These are phyloP conservation scores for Achaetomium macrosporum DNA, from an alignment of 2,329 filamentous ascomycete genomes.

Conservation along the genomic window DNA sequence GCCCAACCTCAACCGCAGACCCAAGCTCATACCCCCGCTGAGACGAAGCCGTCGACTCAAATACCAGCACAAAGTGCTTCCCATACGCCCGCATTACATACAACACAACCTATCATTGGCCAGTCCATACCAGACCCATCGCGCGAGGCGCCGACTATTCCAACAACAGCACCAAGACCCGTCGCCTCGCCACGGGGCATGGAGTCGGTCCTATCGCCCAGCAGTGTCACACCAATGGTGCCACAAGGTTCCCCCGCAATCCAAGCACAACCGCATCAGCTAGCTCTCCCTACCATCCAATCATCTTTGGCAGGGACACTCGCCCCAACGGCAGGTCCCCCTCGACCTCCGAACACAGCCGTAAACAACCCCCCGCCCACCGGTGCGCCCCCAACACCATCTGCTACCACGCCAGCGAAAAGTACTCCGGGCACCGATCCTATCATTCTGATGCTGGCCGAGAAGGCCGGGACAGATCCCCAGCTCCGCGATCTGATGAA, in stretches of 20 bases:
- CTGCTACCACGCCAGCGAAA: conserved; percentile 22
- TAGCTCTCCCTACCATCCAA: conserved; percentile 28
- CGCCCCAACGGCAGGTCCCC: conserved; percentile 13
- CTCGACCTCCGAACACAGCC: conserved; percentile 10
- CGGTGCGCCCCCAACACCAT: conserved; percentile 24
- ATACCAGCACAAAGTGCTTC: conserved; percentile 11
- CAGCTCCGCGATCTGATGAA: conserved; percentile 76
- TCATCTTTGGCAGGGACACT: conserved; percentile 20
- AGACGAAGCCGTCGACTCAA: conserved; percentile 18
- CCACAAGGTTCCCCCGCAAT: conserved; percentile 5
- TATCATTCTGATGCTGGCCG: conserved; percentile 73
- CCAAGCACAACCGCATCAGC: conserved; percentile 19
- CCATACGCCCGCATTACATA: conserved; percentile 6
- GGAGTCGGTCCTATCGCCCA: conserved; percentile 27
- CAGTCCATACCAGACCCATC: conserved; percentile 5
- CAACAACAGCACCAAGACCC: conserved; percentile 13
- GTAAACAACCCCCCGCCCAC: conserved; percentile 13
- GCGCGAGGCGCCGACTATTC: conserved; percentile 2
- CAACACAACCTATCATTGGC: conserved; percentile 4
- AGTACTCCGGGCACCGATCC: conserved; percentile 51
- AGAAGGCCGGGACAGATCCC: conserved; percentile 66
- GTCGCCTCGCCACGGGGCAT: conserved; percentile 28
- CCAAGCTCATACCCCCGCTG: conserved; percentile 10
- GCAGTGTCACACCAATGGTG: conserved; percentile 12
- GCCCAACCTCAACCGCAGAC: conserved; percentile 7